phyloP scores from a whole-genome alignment of 2,329 filamentous ascomycete species.

The Xylaria sp. region DNA sequence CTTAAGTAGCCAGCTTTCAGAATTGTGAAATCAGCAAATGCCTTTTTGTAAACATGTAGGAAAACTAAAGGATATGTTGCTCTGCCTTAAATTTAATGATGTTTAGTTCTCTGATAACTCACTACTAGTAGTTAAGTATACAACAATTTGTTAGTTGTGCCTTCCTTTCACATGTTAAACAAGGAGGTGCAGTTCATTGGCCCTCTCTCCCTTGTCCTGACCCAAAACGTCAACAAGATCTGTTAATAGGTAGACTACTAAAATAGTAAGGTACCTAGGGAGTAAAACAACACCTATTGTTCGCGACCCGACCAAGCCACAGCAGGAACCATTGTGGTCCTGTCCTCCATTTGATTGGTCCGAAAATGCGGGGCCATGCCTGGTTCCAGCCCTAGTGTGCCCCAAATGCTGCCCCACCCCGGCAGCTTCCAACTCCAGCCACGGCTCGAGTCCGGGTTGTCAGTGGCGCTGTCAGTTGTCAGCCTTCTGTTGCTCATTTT shows the following conservation, averaged over 20 bases:
- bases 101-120: background rate
- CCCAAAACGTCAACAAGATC: constrained; percentile 24
- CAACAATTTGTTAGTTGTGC: background rate
- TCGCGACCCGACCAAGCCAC: constrained; percentile 22
- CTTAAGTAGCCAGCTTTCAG: no score
- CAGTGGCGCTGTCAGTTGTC: constrained; percentile 20
- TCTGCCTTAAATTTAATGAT: background rate
- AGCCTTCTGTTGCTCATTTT: constrained; percentile 27
- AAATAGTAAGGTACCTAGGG: no score
- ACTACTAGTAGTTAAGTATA: background rate
- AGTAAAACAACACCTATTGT: background rate
- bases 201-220: constrained; percentile 29
- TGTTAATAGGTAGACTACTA: background rate
- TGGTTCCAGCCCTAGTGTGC: background rate
- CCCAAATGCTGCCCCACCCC: background rate
- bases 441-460: constrained; percentile 23
- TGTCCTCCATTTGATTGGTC: constrained; percentile 11
- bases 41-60: background rate
- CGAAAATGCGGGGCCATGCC: no score
- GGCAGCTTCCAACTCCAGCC: constrained; percentile 18
- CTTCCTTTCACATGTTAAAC: background rate
- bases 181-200: constrained; percentile 20
- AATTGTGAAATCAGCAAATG: background rate
- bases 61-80: background rate
- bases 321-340: background rate